Evolutionary conservation across 2,329 filamentous ascomycete species (phyloP).

Genomic region (Parasarocladium wereldwijsianum): DNA sequence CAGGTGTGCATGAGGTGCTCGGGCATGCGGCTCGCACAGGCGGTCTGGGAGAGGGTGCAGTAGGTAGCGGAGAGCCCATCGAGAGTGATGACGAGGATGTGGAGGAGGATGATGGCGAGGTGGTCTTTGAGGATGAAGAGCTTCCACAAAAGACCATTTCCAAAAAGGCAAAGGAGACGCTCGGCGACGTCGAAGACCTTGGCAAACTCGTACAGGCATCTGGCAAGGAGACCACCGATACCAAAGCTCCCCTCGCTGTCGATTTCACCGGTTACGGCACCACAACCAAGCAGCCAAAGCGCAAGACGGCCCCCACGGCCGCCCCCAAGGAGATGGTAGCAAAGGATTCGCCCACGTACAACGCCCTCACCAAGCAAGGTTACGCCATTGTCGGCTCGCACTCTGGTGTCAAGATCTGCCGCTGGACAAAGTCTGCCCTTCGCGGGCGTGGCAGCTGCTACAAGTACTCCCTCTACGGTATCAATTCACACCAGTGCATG

Average conservation of each 20-base stretch:
- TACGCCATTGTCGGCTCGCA: constrained; percentile 93
- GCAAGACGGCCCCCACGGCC: constrained; percentile 22
- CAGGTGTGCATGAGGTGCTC: constrained; percentile 60
- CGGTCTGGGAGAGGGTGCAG: constrained; percentile 47
- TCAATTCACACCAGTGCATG: constrained; percentile 95
- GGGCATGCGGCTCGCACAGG: constrained; percentile 45
- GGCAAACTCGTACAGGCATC: constrained; percentile 46
- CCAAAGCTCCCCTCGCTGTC: constrained; percentile 47
- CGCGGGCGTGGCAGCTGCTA: constrained; percentile 91
- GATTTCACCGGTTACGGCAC: constrained; percentile 71
- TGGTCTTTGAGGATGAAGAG: constrained; percentile 26
- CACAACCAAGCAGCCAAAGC: constrained; percentile 31
- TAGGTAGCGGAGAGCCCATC: constrained; percentile 66
- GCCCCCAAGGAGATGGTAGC: constrained; percentile 86
- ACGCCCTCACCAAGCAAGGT: constrained; percentile 85
- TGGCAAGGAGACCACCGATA: constrained; percentile 15
- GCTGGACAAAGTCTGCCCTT: constrained; percentile 95
- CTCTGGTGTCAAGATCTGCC: constrained; percentile 93
- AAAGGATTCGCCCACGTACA: constrained; percentile 74
- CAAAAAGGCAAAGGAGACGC: constrained; percentile 22
- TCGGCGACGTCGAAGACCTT: constrained; percentile 79
- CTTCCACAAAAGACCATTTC: constrained; percentile 21
- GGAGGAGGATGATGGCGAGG: constrained; percentile 43
- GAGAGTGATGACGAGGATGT: constrained; percentile 71
- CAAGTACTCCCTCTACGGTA: constrained; percentile 96